These are phyloP conservation scores for Tephrocybe sp. DNA, from an alignment of 768 basidiomycete species.

Conservation along the genomic window DNA sequence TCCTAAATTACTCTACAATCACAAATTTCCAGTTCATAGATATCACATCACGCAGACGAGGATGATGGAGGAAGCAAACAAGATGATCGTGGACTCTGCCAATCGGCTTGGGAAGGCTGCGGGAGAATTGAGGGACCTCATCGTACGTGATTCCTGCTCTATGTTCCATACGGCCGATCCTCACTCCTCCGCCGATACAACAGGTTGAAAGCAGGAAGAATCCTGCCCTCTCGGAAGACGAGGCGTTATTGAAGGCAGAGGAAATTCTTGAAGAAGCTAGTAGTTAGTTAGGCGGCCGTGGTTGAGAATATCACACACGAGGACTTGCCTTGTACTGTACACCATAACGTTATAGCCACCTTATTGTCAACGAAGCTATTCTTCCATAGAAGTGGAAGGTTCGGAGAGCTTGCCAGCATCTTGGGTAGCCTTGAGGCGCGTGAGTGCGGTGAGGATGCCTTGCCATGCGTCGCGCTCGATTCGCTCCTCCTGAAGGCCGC, in stretches of 20 bases:
- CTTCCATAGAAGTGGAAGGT: constrained; percentile 22
- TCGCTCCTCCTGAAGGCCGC: constrained; percentile 77
- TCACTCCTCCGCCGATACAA: constrained; percentile 19
- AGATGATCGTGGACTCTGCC: constrained; percentile 74
- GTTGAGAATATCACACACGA: constrained; percentile 8
- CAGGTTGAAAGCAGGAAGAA: constrained; percentile 48
- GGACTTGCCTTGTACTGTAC: constrained; percentile 2
- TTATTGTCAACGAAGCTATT: constrained; percentile 12
- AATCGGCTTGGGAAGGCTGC: constrained; percentile 60
- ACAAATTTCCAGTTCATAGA: constrained; percentile 1
- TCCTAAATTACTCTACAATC: constrained; percentile 12
- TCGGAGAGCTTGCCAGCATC: constrained; percentile 22
- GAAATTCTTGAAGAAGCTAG: constrained; percentile 53
- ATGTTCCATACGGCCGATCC: constrained; percentile 14
- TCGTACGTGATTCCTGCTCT: constrained; percentile 64
- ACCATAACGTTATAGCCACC: constrained; percentile 7
- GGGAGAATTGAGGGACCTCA: constrained; percentile 61
- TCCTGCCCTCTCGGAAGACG: constrained; percentile 37
- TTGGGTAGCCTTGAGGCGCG: constrained; percentile 53
- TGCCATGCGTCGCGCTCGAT: constrained; percentile 79
- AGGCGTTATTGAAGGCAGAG: constrained; percentile 57
- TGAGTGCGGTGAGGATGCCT: constrained; percentile 68
- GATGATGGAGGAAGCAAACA: constrained; percentile 75
- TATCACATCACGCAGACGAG: constrained; percentile 44
- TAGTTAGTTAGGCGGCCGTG: constrained; percentile 29